Percentiles rank a stretch among this genome's conserved stretches.
Conservation (phyloP, 768 basidiomycete genomes). For the Macrolepiota fuliginosa region DNA sequence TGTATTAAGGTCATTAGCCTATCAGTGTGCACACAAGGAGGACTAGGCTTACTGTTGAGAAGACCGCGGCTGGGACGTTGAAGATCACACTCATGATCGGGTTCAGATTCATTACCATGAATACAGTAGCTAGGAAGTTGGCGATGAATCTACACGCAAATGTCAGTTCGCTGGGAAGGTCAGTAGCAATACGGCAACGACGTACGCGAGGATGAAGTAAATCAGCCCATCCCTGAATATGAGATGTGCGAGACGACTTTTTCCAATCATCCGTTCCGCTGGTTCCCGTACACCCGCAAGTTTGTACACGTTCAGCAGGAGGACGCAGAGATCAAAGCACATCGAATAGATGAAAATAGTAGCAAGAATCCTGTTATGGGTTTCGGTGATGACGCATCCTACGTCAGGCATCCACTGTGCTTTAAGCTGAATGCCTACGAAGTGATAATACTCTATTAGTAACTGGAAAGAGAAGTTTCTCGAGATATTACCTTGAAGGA, state of each 20-base stretch:
- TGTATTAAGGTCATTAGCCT: neutral
- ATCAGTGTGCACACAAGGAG: neutral
- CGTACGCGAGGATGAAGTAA: conserved; percentile 72
- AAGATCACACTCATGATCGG: conserved; percentile 65
- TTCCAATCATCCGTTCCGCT: conserved; percentile 22
- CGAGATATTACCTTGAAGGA: conserved; percentile 52
- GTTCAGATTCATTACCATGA: conserved; percentile 67
- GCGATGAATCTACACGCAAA: conserved; percentile 37
- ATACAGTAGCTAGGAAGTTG: conserved; percentile 47
- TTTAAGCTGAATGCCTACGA: conserved; percentile 55
- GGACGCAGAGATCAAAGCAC: conserved; percentile 65
- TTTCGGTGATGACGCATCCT: conserved; percentile 54
- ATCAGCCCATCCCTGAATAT: conserved; percentile 73
- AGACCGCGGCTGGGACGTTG: conserved; percentile 61
- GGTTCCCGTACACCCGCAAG: conserved; percentile 31
- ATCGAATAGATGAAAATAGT: conserved; percentile 77
- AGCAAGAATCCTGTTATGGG: conserved; percentile 62
- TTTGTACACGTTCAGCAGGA: conserved; percentile 59
- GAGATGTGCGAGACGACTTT: conserved; percentile 53
- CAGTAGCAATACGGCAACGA: neutral
- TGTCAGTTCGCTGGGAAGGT: neutral
- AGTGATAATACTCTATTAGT: neutral
- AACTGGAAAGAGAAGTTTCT: neutral
- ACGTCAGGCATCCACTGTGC: conserved; percentile 47
- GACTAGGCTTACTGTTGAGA: conserved; percentile 40